Percentiles rank a stretch among this genome's conserved stretches.
Conservation (phyloP, 306 rosid species). For the Gleditsia sinensis region DNA sequence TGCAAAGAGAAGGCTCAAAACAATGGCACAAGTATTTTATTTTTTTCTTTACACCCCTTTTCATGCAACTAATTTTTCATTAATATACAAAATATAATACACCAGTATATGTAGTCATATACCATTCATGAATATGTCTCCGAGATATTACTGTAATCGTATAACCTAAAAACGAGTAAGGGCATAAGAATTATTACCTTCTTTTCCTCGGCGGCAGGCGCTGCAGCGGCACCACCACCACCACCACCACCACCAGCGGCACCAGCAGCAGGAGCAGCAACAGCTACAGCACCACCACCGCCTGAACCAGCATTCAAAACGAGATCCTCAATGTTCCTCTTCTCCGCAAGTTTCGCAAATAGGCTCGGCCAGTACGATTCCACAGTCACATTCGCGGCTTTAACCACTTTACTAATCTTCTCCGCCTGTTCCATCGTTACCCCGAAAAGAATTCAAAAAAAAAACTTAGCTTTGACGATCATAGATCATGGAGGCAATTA, state of each 20-base stretch:
- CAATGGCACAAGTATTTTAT: neutral
- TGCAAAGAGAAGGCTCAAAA: neutral
- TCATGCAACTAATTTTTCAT: neutral
- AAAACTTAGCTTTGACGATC: neutral
- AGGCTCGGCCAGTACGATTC: constrained; percentile 81
- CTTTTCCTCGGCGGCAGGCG: constrained; percentile 64
- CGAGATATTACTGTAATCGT: neutral
- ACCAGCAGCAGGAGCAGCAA: constrained; percentile 42
- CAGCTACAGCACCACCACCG: constrained; percentile 50
- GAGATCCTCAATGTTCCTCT: constrained; percentile 61
- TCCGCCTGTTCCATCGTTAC: constrained; percentile 48
- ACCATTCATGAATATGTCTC: neutral
- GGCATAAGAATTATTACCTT: constrained; percentile 43
- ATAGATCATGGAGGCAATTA: neutral
- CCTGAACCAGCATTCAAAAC: constrained; percentile 55
- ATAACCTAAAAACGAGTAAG: neutral
- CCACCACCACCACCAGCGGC: constrained; percentile 39
- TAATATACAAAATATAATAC: neutral
- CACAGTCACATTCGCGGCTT: constrained; percentile 52
- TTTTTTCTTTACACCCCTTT: neutral
- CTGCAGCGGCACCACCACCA: constrained; percentile 48
- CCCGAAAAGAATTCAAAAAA: neutral
- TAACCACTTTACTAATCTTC: constrained; percentile 60
- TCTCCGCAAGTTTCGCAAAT: constrained; percentile 72
- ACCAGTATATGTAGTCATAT: neutral